Evolutionary conservation across 2,329 filamentous ascomycete species (phyloP).

Genomic region (Fusarium verrucosum): DNA sequence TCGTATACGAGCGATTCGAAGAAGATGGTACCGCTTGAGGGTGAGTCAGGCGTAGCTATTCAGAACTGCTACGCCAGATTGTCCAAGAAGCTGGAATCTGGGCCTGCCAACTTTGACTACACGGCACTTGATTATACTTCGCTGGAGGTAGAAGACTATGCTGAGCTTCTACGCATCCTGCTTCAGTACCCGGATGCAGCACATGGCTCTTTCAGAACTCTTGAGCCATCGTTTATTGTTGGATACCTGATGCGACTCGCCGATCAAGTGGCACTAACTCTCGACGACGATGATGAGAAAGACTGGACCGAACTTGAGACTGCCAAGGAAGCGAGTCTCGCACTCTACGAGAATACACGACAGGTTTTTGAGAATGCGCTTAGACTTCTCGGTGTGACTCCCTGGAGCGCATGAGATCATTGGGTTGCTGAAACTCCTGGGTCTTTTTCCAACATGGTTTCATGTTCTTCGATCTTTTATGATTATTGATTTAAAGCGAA

Average conservation of each 20-base stretch:
- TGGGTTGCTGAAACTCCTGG: too few species aligned
- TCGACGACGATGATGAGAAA: conserved; percentile 63
- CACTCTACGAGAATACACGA: conserved; percentile 61
- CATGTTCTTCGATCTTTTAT: too few species aligned
- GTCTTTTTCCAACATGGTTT: neutral
- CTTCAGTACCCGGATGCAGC: conserved; percentile 73
- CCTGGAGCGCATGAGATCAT: conserved; percentile 13
- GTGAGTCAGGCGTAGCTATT: conserved; percentile 30
- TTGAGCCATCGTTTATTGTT: conserved; percentile 73
- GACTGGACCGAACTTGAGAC: conserved; percentile 54
- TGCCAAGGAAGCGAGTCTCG: conserved; percentile 64
- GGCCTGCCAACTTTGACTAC: conserved; percentile 19
- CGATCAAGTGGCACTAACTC: conserved; percentile 34
- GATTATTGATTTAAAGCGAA: too few species aligned
- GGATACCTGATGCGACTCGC: conserved; percentile 60
- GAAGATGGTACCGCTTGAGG: conserved; percentile 47
- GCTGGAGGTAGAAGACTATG: conserved; percentile 34
- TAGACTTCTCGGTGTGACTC: conserved; percentile 52
- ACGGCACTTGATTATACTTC: conserved; percentile 13
- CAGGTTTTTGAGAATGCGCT: conserved; percentile 45
- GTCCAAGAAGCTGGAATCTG: conserved; percentile 3
- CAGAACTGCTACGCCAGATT: conserved; percentile 41
- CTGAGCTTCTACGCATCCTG: conserved; percentile 61
- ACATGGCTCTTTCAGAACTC: conserved; percentile 68
- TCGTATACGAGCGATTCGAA: conserved; percentile 38